Evolutionary conservation across 2,329 filamentous ascomycete genomes (phyloP), one percentile per base, ranked within the genome.

Genomic region (Blumeriella jaapii): DNA sequence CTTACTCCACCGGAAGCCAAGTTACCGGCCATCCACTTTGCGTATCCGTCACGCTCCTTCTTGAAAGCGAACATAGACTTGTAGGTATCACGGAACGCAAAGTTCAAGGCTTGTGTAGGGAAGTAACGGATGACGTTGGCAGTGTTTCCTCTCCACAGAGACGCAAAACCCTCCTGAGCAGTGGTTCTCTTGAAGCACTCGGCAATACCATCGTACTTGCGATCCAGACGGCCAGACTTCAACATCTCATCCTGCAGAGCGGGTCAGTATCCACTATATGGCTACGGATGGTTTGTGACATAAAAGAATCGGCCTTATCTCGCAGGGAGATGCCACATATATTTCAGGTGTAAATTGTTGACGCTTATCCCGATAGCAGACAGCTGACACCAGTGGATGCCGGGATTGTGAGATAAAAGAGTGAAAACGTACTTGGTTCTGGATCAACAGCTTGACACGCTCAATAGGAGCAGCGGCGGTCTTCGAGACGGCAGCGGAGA

Each of bases 111-210:
- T 79, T 98, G 91, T 67, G 91, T 98, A 57, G 91, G 91, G 85
- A 98, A 98, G 77, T 98, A 98, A 82, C 91, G 91, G 78, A 98
- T 94, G 69, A 98, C 91, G 82, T 98, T 98, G 85, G 91, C 91
- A 64, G 91, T 98, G 85, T 98, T 98, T 71, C 91, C 91, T 79
- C 91, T 80, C 91, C 91, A 98, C 59, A 98, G 77, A 52, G 89
- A 79, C 67, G 91, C 79, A 58, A 91, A 69, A 83, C 91, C 91
- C 77, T 98, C 91, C 52, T 82, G 73, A 59, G 78, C 78, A 51
- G 74, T 75, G 62, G 91, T 96, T 64, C 91, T 84, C 59, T 70
- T 71, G 82, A 98, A 98, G 77, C 91, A 96, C 65, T 98, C 91
- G 45, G 49, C 60, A 63, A 98, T 96, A 65, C 91, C 91, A 59